Base-by-base conservation (phyloP, 371 early-diverging fungal species). In the Umbelopsis sp. region DNA sequence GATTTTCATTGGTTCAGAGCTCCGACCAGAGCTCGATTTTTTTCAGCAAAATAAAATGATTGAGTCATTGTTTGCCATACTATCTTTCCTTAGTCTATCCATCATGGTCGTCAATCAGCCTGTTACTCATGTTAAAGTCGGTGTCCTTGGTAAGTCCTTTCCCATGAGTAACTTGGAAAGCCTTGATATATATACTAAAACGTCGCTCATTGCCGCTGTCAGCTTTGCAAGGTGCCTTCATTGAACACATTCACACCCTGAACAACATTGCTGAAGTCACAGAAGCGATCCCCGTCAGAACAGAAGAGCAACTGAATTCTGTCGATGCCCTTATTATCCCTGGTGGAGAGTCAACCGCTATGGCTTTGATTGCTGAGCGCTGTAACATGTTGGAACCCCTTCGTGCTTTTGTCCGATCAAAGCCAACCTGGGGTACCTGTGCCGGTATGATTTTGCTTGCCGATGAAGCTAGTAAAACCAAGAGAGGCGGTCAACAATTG, bases 401-500 rank as follows among this genome's bases (percentile, higher is more conserved):
- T 50, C 86, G 90, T 57, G 80, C 80, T 29, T 96, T 90, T 84
- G 93, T 87, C 63, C 86, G 80, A 63, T 81, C 72, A 65, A 93
- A 88, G 80, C 96, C 89, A 64, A 90, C 94, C 20, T 97, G 96
- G 96, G 98, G 98, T 20, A 97, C 97, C 52, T 98, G 98, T 75
- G 98, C 98, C 22, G 98, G 98, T 44, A 84, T 98, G 91, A 97
- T 98, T 67, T 85, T 98, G 75, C 85, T 98, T 53, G 86, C 96
- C 5, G 82, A 93, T 65, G 86, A 86, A 67, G 94, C 92, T 9
- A 85, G 82, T 14, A 82, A 86, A 22, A 86, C 91, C 11, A 94
- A 96, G 77, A 83, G 89, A 65, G 94, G 94, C 24, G 97, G 96
- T 6, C 96, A 97, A 73, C 81, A 86, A 75, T 74, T 93, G 52